Evolutionary conservation across 2,329 filamentous ascomycete species (phyloP), one percentile per base, ranked within the genome.

Genomic region (Sarocladiaceae sp.): DNA sequence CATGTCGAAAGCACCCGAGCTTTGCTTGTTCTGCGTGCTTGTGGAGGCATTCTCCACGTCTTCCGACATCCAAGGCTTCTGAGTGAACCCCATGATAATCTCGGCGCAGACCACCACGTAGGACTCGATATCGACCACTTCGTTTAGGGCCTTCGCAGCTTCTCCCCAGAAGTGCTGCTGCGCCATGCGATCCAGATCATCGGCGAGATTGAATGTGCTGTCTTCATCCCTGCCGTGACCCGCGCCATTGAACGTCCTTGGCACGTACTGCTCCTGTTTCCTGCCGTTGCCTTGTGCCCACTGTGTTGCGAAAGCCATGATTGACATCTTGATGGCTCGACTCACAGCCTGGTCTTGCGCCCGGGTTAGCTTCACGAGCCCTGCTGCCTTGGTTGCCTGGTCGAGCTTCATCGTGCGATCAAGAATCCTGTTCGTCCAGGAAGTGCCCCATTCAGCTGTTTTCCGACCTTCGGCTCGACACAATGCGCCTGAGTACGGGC

Each of bases 231-330:
- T 32, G 11, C 33, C 43, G 10, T 21, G 29, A 10, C 37, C 37
- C 12, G 37, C 10, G 6, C 33, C 43, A 13, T 45, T 47, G n/a
- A 44, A 27, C 10, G 26, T 27, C 29, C 27, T 32, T n/a, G 39
- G 21, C 11, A 11, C n/a, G 15, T 12, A 32, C 13, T 18, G 32
- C 31, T 33, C 26, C 16, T 24, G 20, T 29, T 41, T 27, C 23
- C 45, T 20, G 19, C 20, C 19, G 26, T 27, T 44, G 4, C 45
- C 45, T 27, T 49, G 47, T 4, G 47, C 35, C 47, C 73, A 75
- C 49, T 76, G 73, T 1, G 72, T 68, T 3, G 73, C 69, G 53
- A 76, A 76, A 0, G 73, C 68, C 60, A 74, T 69, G 39, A 76
- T 72, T 3, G 66, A 64, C 3, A 70, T 54, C 42, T 75, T 66